Evolutionary conservation across 2,329 filamentous ascomycete genomes (phyloP).

Genomic region (Aspergillus sojae): DNA sequence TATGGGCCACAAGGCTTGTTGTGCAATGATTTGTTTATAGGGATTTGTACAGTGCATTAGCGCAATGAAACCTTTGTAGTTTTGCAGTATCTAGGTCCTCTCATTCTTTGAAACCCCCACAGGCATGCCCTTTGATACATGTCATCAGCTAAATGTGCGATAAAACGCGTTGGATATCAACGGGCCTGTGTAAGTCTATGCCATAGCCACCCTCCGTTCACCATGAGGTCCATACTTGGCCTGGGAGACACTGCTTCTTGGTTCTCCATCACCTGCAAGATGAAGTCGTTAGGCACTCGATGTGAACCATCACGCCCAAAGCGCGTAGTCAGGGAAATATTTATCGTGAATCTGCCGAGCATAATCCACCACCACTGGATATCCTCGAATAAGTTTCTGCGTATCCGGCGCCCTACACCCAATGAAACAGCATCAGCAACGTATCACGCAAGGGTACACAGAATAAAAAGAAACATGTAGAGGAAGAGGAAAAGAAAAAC

Average conservation of each 20-base stretch:
- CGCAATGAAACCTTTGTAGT: constrained; percentile 14
- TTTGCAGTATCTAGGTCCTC: neutral
- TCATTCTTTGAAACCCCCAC: neutral
- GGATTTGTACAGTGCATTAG: constrained; percentile 24
- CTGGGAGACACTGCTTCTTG: neutral
- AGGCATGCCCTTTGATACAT: neutral
- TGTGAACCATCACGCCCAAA: constrained; percentile 28
- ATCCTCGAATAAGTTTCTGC: constrained; percentile 47
- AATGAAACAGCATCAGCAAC: constrained; percentile 10
- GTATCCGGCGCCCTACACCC: constrained; percentile 51
- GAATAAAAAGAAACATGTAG: neutral
- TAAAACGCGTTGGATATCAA: neutral
- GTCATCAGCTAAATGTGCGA: neutral
- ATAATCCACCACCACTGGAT: constrained; percentile 58
- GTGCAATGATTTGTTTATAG: constrained; percentile 34
- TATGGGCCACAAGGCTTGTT: constrained; percentile 26
- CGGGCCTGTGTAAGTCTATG: neutral
- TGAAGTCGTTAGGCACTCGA: neutral
- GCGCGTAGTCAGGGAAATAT: constrained; percentile 62
- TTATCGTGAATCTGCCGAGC: constrained; percentile 57
- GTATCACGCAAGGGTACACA: neutral
- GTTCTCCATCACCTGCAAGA: neutral
- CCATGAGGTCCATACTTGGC: neutral
- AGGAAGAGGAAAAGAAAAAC: constrained; percentile 29
- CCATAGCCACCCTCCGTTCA: neutral